Percentiles rank a stretch among this genome's conserved stretches.
phyloP scores from a whole-genome alignment of 2,329 filamentous ascomycete species.

The Nemania serpens region DNA sequence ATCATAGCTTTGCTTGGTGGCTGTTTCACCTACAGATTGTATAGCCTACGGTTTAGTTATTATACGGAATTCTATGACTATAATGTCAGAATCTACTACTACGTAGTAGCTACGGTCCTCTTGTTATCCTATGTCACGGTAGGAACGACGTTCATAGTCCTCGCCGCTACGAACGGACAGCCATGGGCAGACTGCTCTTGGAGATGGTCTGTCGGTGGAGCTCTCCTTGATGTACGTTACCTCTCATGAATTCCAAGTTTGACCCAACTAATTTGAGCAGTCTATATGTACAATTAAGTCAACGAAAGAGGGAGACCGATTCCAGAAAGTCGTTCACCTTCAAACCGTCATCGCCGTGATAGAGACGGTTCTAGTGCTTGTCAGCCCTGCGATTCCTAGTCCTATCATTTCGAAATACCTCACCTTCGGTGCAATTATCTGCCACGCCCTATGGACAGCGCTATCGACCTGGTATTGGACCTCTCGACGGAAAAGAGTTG shows the following conservation, averaged over 20 bases:
- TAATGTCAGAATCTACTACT: not conserved
- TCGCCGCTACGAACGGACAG: not conserved
- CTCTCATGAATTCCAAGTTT: not conserved
- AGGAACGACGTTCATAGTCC: not conserved
- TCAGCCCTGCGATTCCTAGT: conserved; percentile 1
- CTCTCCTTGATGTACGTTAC: conserved; percentile 19
- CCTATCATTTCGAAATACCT: not conserved
- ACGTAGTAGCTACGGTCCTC: not conserved
- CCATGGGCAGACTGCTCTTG: conserved; percentile 16
- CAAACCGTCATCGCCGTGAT: not conserved
- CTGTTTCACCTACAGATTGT: conserved; percentile 1
- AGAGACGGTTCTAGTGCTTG: not conserved
- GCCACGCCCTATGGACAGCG: conserved; percentile 16
- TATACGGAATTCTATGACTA: not conserved
- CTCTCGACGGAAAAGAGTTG: not conserved
- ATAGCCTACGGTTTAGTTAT: not conserved
- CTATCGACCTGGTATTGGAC: conserved; percentile 7
- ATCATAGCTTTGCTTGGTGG: not conserved
- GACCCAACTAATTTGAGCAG: conserved; percentile 5
- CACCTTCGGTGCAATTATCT: conserved; percentile 4
- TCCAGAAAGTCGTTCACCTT: not conserved
- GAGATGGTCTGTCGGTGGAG: conserved; percentile 14
- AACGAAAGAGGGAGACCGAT: not conserved
- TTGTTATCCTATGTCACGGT: not conserved
- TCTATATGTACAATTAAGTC: conserved; percentile 7